Conservation (phyloP, 2,329 filamentous ascomycete genomes). For the Stachybotrys echinatus region DNA sequence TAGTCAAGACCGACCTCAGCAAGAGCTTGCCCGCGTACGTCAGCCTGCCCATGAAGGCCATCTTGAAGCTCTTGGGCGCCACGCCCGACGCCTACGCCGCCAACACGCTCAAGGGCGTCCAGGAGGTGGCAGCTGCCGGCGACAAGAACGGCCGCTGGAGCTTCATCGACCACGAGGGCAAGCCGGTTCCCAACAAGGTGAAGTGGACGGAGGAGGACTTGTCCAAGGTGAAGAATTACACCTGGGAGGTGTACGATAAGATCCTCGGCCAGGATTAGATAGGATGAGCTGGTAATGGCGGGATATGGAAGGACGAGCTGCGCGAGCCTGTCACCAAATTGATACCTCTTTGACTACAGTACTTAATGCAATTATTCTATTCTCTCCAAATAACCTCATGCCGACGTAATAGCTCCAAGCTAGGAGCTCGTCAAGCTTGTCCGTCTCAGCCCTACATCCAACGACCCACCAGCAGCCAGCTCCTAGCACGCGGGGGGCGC, state of each 20-base stretch:
- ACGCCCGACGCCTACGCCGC: constrained; percentile 16
- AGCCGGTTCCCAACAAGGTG: constrained; percentile 11
- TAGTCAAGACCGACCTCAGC: constrained; percentile 24
- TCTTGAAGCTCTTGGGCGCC: constrained; percentile 13
- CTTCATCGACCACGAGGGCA: constrained; percentile 17
- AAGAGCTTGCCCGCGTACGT: constrained; percentile 20
- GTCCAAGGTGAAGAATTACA: constrained; percentile 16
- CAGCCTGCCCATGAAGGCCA: constrained; percentile 6
- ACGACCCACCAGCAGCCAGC: background rate
- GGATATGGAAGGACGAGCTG: background rate
- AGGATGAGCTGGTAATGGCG: background rate
- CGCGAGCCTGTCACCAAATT: background rate
- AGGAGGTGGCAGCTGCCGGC: constrained; percentile 5
- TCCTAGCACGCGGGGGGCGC: background rate
- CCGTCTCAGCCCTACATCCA: background rate
- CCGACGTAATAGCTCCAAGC: too few relatives aligned
- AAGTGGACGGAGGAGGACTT: constrained; percentile 16
- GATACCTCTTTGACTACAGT: background rate
- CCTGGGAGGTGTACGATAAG: constrained; percentile 16
- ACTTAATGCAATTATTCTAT: background rate
- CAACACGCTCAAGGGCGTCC: constrained; percentile 13
- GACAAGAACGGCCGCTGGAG: constrained; percentile 15
- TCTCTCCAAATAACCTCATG: too few relatives aligned
- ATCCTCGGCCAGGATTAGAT: constrained; percentile 1
- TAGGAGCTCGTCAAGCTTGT: background rate